phyloP scores from a whole-genome alignment of 2,329 filamentous ascomycete species.

The Diatrype stigma region DNA sequence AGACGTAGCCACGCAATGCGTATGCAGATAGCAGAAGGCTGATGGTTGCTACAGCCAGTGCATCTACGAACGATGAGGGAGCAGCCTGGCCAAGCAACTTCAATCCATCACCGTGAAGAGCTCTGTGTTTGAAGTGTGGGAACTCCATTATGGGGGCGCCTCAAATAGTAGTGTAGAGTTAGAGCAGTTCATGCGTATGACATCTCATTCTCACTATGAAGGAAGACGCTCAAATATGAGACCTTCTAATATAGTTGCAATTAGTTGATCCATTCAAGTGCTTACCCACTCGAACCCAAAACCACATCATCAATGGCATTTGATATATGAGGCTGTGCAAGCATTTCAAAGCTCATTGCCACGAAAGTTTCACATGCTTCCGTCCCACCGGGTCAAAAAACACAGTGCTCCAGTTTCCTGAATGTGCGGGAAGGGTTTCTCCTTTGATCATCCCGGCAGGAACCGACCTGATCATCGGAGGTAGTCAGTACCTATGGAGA shows the following conservation, averaged over 20 bases:
- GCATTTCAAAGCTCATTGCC: too few species aligned
- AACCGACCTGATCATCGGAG: not conserved
- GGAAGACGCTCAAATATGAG: not conserved
- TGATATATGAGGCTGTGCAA: too few species aligned
- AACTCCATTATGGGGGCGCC: not conserved
- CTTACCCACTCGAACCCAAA: not conserved
- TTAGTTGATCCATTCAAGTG: not conserved
- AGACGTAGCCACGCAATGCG: constrained; percentile 4
- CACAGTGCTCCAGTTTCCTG: not conserved
- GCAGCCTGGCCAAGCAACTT: not conserved
- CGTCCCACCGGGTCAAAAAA: too few species aligned
- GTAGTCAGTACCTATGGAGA: not conserved
- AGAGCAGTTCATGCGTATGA: not conserved
- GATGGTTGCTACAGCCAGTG: constrained; percentile 6
- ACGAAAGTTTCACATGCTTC: too few species aligned
- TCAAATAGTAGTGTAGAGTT: not conserved
- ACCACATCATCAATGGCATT: constrained; percentile 22
- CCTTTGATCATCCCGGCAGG: not conserved
- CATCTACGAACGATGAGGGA: constrained; percentile 2
- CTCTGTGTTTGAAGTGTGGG: not conserved
- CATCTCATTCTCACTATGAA: not conserved
- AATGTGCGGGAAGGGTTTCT: not conserved
- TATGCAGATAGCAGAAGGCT: constrained; percentile 31
- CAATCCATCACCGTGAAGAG: not conserved
- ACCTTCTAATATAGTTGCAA: not conserved